Percentiles rank a stretch among this genome's conserved stretches.
These are phyloP conservation scores for Pichia heedii DNA, from an alignment of 805 yeast genomes.

Conservation along the genomic window DNA sequence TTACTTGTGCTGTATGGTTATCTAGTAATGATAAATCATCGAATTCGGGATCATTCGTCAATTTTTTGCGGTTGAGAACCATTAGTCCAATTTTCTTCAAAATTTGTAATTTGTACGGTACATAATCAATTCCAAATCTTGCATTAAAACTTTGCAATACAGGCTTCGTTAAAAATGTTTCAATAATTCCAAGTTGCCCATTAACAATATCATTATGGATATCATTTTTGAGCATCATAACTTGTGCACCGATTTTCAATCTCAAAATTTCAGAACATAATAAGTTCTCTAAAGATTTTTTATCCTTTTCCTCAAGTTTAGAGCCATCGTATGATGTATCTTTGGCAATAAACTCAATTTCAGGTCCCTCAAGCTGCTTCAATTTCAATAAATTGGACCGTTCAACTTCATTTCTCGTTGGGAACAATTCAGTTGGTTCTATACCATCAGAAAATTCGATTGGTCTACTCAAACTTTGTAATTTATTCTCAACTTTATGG, in stretches of 20 bases:
- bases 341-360: conserved; percentile 34
- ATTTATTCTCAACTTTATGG: conserved; percentile 36
- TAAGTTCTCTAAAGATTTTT: conserved; percentile 30
- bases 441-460: conserved; percentile 63
- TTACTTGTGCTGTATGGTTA: conserved; percentile 5
- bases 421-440: conserved; percentile 80
- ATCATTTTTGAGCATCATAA: conserved; percentile 79
- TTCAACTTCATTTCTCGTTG: conserved; percentile 82
- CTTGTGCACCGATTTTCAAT: conserved; percentile 83
- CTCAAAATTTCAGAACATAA: conserved; percentile 62
- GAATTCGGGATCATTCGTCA: conserved; percentile 1
- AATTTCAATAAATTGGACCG: conserved; percentile 54
- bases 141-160: conserved; percentile 19
- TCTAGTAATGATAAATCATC: conserved; percentile 7
- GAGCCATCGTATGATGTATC: conserved; percentile 24
- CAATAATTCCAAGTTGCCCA: conserved; percentile 79
- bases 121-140: conserved; percentile 8
- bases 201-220: conserved; percentile 67
- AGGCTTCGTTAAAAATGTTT: conserved; percentile 37
- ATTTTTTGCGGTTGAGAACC: not conserved
- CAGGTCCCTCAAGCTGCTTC: conserved; percentile 38
- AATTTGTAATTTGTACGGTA: conserved; percentile 4
- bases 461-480: conserved; percentile 47
- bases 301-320: conserved; percentile 8
- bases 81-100: conserved; percentile 7